Conservation (phyloP, 2,329 filamentous ascomycete genomes). For the Cordyceps militaris region DNA sequence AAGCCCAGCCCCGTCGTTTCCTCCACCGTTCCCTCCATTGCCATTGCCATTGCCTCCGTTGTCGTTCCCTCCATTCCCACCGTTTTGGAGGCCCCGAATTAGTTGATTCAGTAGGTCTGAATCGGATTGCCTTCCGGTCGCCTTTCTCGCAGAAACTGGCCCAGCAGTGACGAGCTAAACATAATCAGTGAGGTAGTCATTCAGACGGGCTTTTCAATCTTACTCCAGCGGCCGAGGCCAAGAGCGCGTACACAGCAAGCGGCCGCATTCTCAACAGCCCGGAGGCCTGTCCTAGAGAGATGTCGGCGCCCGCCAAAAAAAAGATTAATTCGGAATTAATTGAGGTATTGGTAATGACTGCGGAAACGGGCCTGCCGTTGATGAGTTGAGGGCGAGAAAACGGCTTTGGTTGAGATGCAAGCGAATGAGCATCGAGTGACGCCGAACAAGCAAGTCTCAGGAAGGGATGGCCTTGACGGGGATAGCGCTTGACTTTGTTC, state of each 20-base stretch:
- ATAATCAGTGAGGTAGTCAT: neutral
- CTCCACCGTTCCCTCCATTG: neutral
- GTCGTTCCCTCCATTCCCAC: neutral
- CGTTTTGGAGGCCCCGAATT: neutral
- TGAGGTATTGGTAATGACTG: neutral
- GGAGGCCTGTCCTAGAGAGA: neutral
- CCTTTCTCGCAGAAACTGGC: conserved; percentile 2
- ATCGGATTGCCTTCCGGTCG: neutral
- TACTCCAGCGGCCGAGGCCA: conserved; percentile 18
- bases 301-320: conserved; percentile 1
- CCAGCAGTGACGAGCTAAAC: conserved; percentile 1
- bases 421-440: conserved; percentile 6
- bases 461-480: neutral
- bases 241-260: conserved; percentile 16
- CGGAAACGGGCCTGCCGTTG: conserved; percentile 10
- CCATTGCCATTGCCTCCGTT: neutral
- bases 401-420: neutral
- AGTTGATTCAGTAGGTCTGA: conserved; percentile 14
- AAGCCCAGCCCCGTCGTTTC: neutral
- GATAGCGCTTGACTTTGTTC: neutral
- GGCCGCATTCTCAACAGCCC: conserved; percentile 16
- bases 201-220: neutral
- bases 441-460: neutral
- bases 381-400: neutral
- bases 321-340: neutral